Conservation (phyloP, 78 protist species). For the Dictyostelium purpureum region DNA sequence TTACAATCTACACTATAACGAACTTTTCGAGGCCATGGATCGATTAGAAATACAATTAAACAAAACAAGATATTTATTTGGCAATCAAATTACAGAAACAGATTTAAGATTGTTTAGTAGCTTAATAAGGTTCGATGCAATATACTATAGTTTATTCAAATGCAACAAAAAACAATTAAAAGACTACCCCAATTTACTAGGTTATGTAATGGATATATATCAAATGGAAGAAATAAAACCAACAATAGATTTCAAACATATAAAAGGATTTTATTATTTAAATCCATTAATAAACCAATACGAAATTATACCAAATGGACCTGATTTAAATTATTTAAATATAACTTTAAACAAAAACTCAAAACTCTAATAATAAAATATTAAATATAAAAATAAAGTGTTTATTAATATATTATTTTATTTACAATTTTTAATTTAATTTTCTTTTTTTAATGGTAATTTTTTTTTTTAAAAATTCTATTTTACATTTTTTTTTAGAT, state of each 20-base stretch:
- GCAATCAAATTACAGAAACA: conserved; percentile 91
- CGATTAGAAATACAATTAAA: conserved; percentile 81
- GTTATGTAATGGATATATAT: conserved; percentile 82
- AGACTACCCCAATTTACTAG: conserved; percentile 87
- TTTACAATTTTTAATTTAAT: too few species aligned
- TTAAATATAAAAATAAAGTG: too few species aligned
- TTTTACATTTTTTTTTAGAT: too few species aligned
- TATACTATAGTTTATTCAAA: conserved; percentile 89
- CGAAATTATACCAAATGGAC: conserved; percentile 86
- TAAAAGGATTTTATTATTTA: conserved; percentile 79
- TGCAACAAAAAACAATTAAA: conserved; percentile 56
- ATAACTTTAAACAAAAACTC: too few species aligned
- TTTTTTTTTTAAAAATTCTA: too few species aligned
- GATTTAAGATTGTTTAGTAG: conserved; percentile 93
- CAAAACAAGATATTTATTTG: conserved; percentile 66
- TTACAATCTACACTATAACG: conserved; percentile 68
- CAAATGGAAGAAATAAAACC: conserved; percentile 34
- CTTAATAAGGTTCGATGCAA: conserved; percentile 92
- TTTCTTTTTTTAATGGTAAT: too few species aligned
- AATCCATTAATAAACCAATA: conserved; percentile 83
- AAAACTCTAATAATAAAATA: too few species aligned
- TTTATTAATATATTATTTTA: too few species aligned
- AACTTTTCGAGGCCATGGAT: conserved; percentile 87
- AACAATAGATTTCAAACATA: conserved; percentile 86
- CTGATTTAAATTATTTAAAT: conserved; percentile 6